phyloP scores from a whole-genome alignment of 2,329 filamentous ascomycete genomes.

The Hyphodiscus sp. region DNA sequence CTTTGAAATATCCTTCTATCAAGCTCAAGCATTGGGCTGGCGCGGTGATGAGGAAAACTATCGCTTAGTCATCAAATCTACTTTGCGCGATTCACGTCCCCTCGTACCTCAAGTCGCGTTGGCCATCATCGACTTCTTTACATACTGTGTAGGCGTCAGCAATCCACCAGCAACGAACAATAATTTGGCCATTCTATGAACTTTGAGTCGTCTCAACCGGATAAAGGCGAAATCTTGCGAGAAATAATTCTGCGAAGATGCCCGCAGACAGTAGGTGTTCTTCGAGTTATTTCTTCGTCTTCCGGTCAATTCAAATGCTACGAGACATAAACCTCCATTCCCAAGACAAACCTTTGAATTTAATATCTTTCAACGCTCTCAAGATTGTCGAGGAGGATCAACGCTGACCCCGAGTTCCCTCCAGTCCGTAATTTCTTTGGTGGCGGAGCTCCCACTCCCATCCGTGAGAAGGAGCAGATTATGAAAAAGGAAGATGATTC shows the following conservation, averaged over 20 bases:
- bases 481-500: conserved; percentile 29
- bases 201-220: neutral
- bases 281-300: too few relatives aligned
- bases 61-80: neutral
- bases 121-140: conserved; percentile 6
- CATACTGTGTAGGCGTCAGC: neutral
- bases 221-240: neutral
- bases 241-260: conserved; percentile 44
- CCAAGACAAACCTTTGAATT: too few relatives aligned
- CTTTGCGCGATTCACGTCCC: conserved; percentile 10
- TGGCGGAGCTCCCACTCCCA: conserved; percentile 57
- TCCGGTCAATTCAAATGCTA: too few relatives aligned
- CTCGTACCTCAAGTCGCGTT: conserved; percentile 18
- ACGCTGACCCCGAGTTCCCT: too few relatives aligned
- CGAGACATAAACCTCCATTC: too few relatives aligned
- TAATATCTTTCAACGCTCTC: too few relatives aligned
- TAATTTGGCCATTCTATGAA: neutral
- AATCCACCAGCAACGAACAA: neutral
- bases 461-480: conserved; percentile 38
- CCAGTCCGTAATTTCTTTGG: conserved; percentile 76
- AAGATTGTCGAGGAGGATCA: too few relatives aligned
- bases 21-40: neutral
- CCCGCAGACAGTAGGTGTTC: conserved; percentile 57
- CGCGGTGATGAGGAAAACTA: neutral
- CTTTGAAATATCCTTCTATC: conserved; percentile 1